Base-by-base conservation (phyloP, 805 yeast genomes). In the Metschnikowia sp. region DNA sequence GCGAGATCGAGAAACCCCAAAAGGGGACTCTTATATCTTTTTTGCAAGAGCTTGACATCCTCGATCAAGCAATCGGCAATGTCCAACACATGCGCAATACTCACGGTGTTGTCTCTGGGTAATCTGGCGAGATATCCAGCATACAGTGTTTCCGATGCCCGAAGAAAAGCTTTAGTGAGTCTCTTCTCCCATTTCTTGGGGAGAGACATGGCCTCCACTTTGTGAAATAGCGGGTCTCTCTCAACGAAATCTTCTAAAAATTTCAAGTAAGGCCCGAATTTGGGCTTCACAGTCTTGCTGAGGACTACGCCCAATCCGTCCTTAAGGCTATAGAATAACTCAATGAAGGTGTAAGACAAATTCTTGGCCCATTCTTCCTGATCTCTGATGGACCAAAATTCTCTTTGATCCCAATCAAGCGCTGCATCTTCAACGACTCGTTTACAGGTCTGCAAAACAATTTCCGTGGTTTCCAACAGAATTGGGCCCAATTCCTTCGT, bases 41-140 rank as follows among this genome's bases (percentile, higher is more conserved):
- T 83, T 52, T 83, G 87, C 28, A 85, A 60, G 15, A 58, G 56
- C 46, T 76, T 69, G 13, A 84, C 77, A 31, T 74, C 74, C 3
- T 65, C 64, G 8, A 82, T 71, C 18, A 87, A 74, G 34, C 62
- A 58, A 40, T 82, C 83, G 0, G 84, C 80, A 4, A 84, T 70
- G 37, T 80, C 76, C 39, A 79, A 71, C 2, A 86, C 72, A 63
- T 85, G 85, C 26, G 72, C 57, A 2, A 83, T 65, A 35, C 73
- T 78, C 8, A 85, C 61, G 0, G 82, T 69, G 36, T 72, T 69
- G 57, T 74, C 78, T 50, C 85, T 68, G 0, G 95, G 94, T n/a
- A 86, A 67, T 7, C 64, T 64, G 3, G 73, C 68, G 18, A 73
- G 57, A 29, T 68, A 55, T 15, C 64, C 69, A 7, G 74, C 74